Percentiles rank a stretch among this genome's conserved stretches.
phyloP scores from a whole-genome alignment of 345 rosid species.

The Acer negundo region DNA sequence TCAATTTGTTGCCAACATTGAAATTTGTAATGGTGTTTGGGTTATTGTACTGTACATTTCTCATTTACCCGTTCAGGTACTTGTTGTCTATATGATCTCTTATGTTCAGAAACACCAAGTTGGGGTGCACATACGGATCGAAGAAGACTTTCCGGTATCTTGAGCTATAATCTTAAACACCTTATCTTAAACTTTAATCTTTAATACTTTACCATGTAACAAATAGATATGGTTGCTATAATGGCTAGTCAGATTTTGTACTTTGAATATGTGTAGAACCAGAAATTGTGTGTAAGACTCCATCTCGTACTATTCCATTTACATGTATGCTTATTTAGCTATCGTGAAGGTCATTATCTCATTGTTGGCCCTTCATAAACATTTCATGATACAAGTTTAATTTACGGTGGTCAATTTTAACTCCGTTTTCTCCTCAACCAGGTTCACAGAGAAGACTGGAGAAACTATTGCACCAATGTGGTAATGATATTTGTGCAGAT shows the following conservation, averaged over 20 bases:
- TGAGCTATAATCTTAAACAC: constrained; percentile 18
- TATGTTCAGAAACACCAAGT: constrained; percentile 42
- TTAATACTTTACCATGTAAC: not conserved
- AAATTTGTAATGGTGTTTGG: not conserved
- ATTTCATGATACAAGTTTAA: not conserved
- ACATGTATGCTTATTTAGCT: not conserved
- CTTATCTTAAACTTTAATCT: not conserved
- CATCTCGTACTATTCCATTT: not conserved
- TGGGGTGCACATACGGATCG: constrained; percentile 34
- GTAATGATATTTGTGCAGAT: constrained; percentile 81
- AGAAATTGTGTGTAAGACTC: not conserved
- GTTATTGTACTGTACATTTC: constrained; percentile 12
- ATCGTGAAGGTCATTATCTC: not conserved
- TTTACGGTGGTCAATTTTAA: not conserved
- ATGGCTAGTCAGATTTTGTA: not conserved
- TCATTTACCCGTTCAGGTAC: constrained; percentile 42
- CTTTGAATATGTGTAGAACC: not conserved
- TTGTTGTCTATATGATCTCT: constrained; percentile 61
- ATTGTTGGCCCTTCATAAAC: not conserved
- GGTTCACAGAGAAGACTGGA: constrained; percentile 62
- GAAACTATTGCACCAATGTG: constrained; percentile 47
- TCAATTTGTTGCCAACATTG: not conserved
- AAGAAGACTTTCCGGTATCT: constrained; percentile 48
- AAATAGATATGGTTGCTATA: not conserved
- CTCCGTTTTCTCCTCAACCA: constrained; percentile 25